Conservation (phyloP, 768 basidiomycete species). For the Gloeostereum incarnatum region DNA sequence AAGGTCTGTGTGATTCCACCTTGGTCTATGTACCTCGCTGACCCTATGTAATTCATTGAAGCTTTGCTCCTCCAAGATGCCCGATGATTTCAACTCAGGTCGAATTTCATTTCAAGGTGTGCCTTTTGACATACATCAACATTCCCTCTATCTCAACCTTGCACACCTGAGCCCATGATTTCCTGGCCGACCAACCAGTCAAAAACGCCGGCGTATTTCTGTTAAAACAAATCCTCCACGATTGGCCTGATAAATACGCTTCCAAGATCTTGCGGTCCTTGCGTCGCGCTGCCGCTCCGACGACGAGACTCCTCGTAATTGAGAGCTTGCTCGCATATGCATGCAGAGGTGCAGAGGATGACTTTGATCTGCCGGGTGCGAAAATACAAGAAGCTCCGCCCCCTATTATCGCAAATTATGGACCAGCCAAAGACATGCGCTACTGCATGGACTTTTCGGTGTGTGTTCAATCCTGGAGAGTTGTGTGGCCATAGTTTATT, state of each 20-base stretch:
- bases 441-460: slow-evolving; percentile 49
- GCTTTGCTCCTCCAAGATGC: slow-evolving; percentile 30
- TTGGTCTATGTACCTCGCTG: no score
- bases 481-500: no score
- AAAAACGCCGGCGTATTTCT: slow-evolving; percentile 54
- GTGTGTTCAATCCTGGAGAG: no score
- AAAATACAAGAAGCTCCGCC: slow-evolving; percentile 44
- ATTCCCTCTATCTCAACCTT: not conserved
- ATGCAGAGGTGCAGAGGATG: no score
- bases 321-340: slow-evolving; percentile 67
- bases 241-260: slow-evolving; percentile 63
- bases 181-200: slow-evolving; percentile 57
- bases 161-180: slow-evolving; percentile 49
- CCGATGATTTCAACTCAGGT: slow-evolving; percentile 45
- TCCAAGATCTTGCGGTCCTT: slow-evolving; percentile 33
- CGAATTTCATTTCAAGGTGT: slow-evolving; percentile 45
- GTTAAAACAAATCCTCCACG: slow-evolving; percentile 64
- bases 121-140: slow-evolving; percentile 2
- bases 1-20: slow-evolving; percentile 48
- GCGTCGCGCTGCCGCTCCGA: slow-evolving; percentile 35
- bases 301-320: slow-evolving; percentile 57
- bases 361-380: slow-evolving; percentile 15
- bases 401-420: slow-evolving; percentile 65
- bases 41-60: no score
- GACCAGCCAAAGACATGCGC: slow-evolving; percentile 52